These are phyloP conservation scores for Grifola frondosa DNA, from an alignment of 1,284 basidiomycete species.

Conservation along the genomic window DNA sequence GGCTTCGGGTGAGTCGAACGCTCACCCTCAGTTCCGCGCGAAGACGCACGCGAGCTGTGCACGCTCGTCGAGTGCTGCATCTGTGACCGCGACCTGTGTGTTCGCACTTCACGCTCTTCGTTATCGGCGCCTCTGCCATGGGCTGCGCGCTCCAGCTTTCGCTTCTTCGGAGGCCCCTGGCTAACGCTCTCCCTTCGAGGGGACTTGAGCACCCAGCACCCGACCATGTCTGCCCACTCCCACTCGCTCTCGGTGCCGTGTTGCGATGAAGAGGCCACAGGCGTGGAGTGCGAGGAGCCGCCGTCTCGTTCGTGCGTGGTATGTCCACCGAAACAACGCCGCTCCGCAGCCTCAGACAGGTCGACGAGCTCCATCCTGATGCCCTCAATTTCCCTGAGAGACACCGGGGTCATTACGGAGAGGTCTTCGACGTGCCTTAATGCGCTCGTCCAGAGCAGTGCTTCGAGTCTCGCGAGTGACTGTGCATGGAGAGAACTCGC, in stretches of 20 bases:
- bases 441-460: slow-evolving; percentile 52
- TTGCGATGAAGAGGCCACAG: slow-evolving; percentile 4
- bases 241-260: slow-evolving; percentile 28
- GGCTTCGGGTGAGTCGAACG: no score
- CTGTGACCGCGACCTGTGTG: no score
- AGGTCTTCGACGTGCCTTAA: slow-evolving; percentile 46
- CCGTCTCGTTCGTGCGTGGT: no score
- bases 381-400: slow-evolving; percentile 26
- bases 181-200: slow-evolving; percentile 18
- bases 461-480: slow-evolving; percentile 42
- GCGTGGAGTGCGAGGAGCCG: no score
- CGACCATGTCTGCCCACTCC: slow-evolving; percentile 47
- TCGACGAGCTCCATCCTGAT: slow-evolving; percentile 44
- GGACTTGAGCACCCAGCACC: slow-evolving; percentile 40
- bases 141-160: no score
- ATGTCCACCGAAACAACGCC: slow-evolving; percentile 40
- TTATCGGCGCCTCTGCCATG: no score
- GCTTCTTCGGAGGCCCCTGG: slow-evolving; percentile 4
- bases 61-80: no score
- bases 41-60: no score
- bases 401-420: slow-evolving; percentile 16
- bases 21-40: no score
- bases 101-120: slow-evolving; percentile 9
- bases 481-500: slow-evolving; percentile 36
- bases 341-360: slow-evolving; percentile 49